phyloP scores from a whole-genome alignment of 345 rosid genomes.

The Conringia planisiliqua region DNA sequence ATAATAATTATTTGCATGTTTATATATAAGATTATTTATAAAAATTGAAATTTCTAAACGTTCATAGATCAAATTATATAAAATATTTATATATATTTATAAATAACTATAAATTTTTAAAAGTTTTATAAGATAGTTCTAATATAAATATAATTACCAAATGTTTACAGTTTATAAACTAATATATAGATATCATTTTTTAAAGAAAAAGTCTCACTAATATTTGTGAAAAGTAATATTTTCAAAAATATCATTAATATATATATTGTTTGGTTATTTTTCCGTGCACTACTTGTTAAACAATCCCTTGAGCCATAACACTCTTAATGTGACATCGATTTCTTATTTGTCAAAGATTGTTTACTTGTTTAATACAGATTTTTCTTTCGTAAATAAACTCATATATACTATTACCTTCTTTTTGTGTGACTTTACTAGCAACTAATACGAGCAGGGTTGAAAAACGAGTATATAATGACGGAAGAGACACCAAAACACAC shows the following conservation, averaged over 20 bases:
- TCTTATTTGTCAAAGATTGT: neutral
- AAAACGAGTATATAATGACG: neutral
- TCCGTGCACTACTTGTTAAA: neutral
- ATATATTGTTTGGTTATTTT: neutral
- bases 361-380: neutral
- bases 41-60: neutral
- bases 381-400: neutral
- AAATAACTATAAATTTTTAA: too few species aligned
- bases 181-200: too few species aligned
- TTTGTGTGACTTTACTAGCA: neutral
- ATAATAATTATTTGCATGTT: neutral
- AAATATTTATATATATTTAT: too few species aligned
- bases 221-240: too few species aligned
- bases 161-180: too few species aligned
- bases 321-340: neutral
- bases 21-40: neutral
- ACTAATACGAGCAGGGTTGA: neutral
- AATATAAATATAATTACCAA: too few species aligned
- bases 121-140: neutral
- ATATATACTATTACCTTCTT: neutral
- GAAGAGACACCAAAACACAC: neutral
- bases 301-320: neutral
- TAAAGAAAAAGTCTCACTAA: too few species aligned
- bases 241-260: neutral
- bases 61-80: too few species aligned